phyloP scores from a whole-genome alignment of 345 rosid species.

The Durio zibethinus region DNA sequence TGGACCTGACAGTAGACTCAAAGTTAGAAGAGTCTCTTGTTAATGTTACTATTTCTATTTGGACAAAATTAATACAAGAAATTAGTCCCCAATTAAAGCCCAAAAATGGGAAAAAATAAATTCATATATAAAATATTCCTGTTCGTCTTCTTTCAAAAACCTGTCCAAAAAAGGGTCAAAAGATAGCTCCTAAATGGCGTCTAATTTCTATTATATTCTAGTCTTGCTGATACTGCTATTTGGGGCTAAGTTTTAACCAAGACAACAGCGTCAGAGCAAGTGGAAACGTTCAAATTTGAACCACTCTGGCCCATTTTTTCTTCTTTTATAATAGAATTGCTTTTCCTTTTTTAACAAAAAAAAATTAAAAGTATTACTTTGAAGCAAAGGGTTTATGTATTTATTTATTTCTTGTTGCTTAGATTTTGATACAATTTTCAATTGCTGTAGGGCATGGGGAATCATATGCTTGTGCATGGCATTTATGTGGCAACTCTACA shows the following conservation, averaged over 20 bases:
- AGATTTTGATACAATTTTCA: not conserved
- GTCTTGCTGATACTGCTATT: not conserved
- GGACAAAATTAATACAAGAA: not conserved
- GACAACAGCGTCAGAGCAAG: no score
- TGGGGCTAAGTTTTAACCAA: not conserved
- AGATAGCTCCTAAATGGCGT: no score
- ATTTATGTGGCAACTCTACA: conserved; percentile 46
- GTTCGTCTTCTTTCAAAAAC: not conserved
- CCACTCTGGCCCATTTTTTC: not conserved
- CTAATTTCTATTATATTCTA: no score
- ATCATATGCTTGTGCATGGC: conserved; percentile 26
- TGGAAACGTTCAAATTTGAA: no score
- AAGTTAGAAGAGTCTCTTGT: not conserved
- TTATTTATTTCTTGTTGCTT: not conserved
- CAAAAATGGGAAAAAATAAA: not conserved
- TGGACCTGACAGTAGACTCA: not conserved
- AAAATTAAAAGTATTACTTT: not conserved
- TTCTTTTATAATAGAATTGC: not conserved
- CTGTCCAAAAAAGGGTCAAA: not conserved
- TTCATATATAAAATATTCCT: not conserved
- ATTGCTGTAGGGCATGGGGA: conserved; percentile 48
- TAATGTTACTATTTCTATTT: not conserved
- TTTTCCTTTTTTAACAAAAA: not conserved
- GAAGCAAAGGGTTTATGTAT: not conserved
- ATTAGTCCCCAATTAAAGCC: not conserved